These are phyloP conservation scores for Narthecium ossifragum DNA, from an alignment of 106 monocot species.

Conservation along the genomic window DNA sequence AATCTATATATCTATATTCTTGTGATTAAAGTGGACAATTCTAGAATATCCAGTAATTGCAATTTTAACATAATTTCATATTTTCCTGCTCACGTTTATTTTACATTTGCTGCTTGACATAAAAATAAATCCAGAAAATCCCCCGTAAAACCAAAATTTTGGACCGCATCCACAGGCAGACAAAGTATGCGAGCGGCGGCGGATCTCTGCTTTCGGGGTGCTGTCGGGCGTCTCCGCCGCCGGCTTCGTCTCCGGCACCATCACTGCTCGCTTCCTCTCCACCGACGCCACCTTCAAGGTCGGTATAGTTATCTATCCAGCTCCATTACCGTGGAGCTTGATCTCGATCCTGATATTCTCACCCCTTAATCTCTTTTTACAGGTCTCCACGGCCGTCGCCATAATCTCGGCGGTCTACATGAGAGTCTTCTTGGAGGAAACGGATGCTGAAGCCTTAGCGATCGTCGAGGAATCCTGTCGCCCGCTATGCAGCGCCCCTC, in stretches of 20 bases:
- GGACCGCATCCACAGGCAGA: conserved; percentile 60
- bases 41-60: too few species aligned
- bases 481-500: conserved; percentile 22
- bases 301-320: too few species aligned
- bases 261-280: conserved; percentile 63
- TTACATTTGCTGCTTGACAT: too few species aligned
- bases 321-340: too few species aligned
- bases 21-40: too few species aligned
- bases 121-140: too few species aligned
- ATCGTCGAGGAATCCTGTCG: conserved; percentile 24
- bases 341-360: too few species aligned
- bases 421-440: conserved; percentile 59
- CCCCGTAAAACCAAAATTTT: too few species aligned
- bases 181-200: conserved; percentile 50
- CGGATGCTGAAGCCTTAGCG: conserved; percentile 10
- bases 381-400: conserved; percentile 53
- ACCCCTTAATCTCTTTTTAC: too few species aligned
- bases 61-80: too few species aligned
- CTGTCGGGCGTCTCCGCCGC: conserved; percentile 69
- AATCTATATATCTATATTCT: too few species aligned
- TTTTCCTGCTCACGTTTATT: too few species aligned
- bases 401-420: conserved; percentile 55
- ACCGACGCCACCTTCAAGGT: conserved; percentile 55
- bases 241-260: conserved; percentile 65
- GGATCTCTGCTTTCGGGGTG: conserved; percentile 66